Conservation (phyloP, 306 rosid genomes). For the Lupinus albus region DNA sequence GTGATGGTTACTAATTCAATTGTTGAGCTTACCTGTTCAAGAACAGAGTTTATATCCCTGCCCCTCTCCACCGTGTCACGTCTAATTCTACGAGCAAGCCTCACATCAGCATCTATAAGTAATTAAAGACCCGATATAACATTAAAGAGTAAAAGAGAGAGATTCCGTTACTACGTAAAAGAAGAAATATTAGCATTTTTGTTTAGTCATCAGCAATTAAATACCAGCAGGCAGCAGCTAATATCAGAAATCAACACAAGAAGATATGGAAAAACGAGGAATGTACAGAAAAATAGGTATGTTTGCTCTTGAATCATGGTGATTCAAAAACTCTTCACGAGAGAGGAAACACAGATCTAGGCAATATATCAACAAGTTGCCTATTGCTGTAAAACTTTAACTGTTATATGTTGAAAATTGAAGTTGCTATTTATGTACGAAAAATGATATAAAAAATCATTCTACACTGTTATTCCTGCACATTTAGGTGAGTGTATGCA, state of each 20-base stretch:
- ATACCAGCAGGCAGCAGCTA: conserved; percentile 31
- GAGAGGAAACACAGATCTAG: conserved; percentile 19
- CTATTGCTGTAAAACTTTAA: conserved; percentile 15
- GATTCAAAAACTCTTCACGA: neutral
- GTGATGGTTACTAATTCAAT: conserved; percentile 10
- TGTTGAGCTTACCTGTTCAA: conserved; percentile 69
- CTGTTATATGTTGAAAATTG: neutral
- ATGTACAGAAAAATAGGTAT: conserved; percentile 1
- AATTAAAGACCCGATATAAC: conserved; percentile 41
- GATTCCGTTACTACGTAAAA: conserved; percentile 19
- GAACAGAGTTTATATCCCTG: conserved; percentile 91
- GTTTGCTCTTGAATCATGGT: conserved; percentile 10
- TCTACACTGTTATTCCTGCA: neutral
- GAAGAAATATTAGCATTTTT: conserved; percentile 17
- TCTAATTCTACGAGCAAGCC: conserved; percentile 98
- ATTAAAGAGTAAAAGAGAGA: conserved; percentile 14
- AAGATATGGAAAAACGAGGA: conserved; percentile 2
- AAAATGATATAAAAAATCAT: neutral
- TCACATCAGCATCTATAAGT: conserved; percentile 90
- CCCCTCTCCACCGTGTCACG: conserved; percentile 98
- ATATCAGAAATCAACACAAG: conserved; percentile 33
- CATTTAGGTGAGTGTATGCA: conserved; percentile 11
- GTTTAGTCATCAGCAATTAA: conserved; percentile 23
- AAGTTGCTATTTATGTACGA: neutral
- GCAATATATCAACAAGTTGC: conserved; percentile 23